Evolutionary conservation across 1,284 basidiomycete genomes (phyloP).

Genomic region (Boletus sp.): DNA sequence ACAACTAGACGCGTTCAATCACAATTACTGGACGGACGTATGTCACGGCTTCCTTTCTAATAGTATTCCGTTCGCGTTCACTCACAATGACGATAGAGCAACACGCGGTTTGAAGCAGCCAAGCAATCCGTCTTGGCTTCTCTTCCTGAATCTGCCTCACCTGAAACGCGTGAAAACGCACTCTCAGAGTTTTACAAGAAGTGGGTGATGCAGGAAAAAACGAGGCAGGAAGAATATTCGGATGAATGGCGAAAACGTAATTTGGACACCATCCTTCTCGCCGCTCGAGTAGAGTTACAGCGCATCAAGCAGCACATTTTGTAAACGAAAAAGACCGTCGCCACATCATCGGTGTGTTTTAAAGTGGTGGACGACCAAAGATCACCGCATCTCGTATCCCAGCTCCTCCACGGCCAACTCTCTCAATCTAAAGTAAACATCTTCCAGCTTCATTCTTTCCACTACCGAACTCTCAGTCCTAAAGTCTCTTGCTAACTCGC

Average conservation of each 20-base stretch:
- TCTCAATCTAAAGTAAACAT: conserved; percentile 61
- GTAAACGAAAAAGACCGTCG: conserved; percentile 11
- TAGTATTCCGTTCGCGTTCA: neutral
- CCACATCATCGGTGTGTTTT: too few relatives aligned
- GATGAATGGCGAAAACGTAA: conserved; percentile 66
- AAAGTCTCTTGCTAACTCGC: conserved; percentile 60
- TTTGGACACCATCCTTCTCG: conserved; percentile 54
- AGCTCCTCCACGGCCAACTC: conserved; percentile 59
- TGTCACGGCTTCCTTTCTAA: conserved; percentile 33
- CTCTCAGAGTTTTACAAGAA: conserved; percentile 70
- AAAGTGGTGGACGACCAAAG: neutral
- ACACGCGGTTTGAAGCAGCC: conserved; percentile 69
- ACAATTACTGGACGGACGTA: conserved; percentile 77
- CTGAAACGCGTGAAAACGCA: conserved; percentile 61
- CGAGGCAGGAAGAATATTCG: conserved; percentile 60
- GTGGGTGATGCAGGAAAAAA: conserved; percentile 71
- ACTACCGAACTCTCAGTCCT: conserved; percentile 59
- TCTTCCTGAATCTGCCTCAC: conserved; percentile 53
- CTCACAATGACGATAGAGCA: conserved; percentile 52
- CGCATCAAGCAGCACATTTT: conserved; percentile 39
- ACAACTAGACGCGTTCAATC: conserved; percentile 70
- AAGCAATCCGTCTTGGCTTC: conserved; percentile 60
- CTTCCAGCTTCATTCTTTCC: conserved; percentile 57
- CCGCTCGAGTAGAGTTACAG: conserved; percentile 53
- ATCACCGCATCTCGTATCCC: conserved; percentile 33